Evolutionary conservation across 192 early-diverging fungal species (phyloP).

Genomic region (Coemansia sp.): DNA sequence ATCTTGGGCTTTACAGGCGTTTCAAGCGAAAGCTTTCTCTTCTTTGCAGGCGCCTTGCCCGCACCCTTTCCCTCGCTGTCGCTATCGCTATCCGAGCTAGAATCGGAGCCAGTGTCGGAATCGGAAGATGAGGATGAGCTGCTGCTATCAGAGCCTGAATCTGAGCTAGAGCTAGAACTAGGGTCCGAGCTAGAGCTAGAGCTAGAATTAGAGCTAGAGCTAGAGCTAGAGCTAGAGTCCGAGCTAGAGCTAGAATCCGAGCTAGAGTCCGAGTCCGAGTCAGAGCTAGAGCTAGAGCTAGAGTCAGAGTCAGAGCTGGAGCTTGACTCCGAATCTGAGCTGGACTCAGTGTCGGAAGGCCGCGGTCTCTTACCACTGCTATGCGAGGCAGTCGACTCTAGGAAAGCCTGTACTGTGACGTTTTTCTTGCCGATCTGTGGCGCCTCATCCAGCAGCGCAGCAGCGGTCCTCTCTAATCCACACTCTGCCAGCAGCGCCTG

Average conservation of each 20-base stretch:
- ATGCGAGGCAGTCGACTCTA: constrained; percentile 13
- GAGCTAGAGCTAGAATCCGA: constrained; percentile 2
- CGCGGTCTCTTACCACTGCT: constrained; percentile 17
- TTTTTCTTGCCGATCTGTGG: constrained; percentile 32
- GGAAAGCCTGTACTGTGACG: constrained; percentile 24
- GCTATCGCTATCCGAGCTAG: constrained; percentile 16
- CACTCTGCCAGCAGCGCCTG: constrained; percentile 32
- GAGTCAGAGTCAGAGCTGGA: constrained; percentile 9
- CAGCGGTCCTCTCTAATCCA: constrained; percentile 29
- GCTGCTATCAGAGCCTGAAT: constrained; percentile 9
- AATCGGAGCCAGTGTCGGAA: not conserved
- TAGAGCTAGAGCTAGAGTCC: constrained; percentile 13
- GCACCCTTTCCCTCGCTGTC: not conserved
- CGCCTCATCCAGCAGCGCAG: constrained; percentile 36
- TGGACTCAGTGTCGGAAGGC: constrained; percentile 32
- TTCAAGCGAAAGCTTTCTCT: constrained; percentile 44
- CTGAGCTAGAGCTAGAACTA: constrained; percentile 11
- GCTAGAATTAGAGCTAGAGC: too few relatives aligned
- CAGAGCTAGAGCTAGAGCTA: not conserved
- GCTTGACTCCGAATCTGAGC: constrained; percentile 35
- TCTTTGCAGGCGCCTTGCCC: constrained; percentile 32
- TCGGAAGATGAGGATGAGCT: constrained; percentile 22
- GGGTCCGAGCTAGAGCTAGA: constrained; percentile 2
- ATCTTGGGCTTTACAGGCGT: constrained; percentile 11
- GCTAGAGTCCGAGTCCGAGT: constrained; percentile 20